These are phyloP conservation scores for Curvularia sp. DNA, from an alignment of 2,329 filamentous ascomycete genomes.

Conservation along the genomic window DNA sequence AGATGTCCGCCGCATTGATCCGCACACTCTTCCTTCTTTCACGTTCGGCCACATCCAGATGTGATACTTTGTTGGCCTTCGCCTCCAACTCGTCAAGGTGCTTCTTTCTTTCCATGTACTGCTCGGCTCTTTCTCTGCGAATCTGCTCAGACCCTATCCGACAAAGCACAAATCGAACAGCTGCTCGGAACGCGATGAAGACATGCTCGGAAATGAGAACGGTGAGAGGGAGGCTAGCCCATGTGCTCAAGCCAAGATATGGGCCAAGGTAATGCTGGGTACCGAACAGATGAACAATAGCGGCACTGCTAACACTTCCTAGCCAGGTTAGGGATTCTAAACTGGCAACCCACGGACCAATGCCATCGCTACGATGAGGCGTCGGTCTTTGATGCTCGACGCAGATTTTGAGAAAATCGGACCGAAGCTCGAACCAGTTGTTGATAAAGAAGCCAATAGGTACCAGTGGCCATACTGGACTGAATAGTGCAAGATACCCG, in stretches of 20 bases:
- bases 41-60: conserved; percentile 32
- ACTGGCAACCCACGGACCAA: conserved; percentile 45
- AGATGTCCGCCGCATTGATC: conserved; percentile 40
- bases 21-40: conserved; percentile 43
- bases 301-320: conserved; percentile 42
- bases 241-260: conserved; percentile 28
- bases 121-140: conserved; percentile 34
- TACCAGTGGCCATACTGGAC: conserved; percentile 45
- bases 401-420: conserved; percentile 46
- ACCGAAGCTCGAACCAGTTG: conserved; percentile 47
- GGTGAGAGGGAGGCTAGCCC: conserved; percentile 41
- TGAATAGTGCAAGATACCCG: conserved; percentile 46
- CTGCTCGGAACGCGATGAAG: conserved; percentile 41
- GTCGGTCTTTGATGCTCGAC: conserved; percentile 42
- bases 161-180: conserved; percentile 34
- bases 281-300: conserved; percentile 45
- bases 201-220: conserved; percentile 45
- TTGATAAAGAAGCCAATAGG: conserved; percentile 48
- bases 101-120: conserved; percentile 38
- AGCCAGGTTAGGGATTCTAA: conserved; percentile 45
- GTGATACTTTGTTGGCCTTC: conserved; percentile 22
- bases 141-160: conserved; percentile 42
- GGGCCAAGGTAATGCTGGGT: conserved; percentile 23
- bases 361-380: conserved; percentile 39
- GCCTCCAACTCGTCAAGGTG: conserved; percentile 39